phyloP scores from a whole-genome alignment of 2,329 filamentous ascomycete species.

The Phaeosphaeriaceae sp. region DNA sequence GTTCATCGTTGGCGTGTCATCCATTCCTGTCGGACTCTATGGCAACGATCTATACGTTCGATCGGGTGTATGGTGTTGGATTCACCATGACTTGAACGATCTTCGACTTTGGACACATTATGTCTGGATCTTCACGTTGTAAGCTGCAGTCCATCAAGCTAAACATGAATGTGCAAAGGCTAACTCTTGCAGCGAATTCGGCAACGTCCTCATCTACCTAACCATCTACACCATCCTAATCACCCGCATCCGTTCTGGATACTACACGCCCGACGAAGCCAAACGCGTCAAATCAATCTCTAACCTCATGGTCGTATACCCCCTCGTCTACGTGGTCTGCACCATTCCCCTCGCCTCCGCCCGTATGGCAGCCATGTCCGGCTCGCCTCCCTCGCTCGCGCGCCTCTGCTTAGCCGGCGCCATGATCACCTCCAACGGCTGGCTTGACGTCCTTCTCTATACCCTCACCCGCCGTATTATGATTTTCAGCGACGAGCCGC shows the following conservation, averaged over 20 bases:
- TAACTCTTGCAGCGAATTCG: conserved; percentile 50
- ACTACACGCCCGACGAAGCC: conserved; percentile 44
- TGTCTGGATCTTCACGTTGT: conserved; percentile 67
- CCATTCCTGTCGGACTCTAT: conserved; percentile 58
- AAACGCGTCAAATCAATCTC: conserved; percentile 51
- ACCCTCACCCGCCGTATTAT: conserved; percentile 64
- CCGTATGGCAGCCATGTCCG: conserved; percentile 68
- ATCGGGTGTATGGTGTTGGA: conserved; percentile 73
- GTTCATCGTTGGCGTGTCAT: conserved; percentile 65
- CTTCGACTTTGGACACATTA: conserved; percentile 69
- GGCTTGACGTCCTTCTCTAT: conserved; percentile 66
- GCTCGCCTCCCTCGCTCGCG: conserved; percentile 52
- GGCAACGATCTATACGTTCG: conserved; percentile 64
- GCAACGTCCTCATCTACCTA: conserved; percentile 59
- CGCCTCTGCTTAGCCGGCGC: conserved; percentile 62
- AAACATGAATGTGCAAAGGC: neutral
- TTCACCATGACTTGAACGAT: conserved; percentile 61
- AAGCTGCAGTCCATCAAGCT: conserved; percentile 1
- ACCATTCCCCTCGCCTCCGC: conserved; percentile 71
- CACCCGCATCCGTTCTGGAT: conserved; percentile 45
- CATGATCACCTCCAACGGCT: conserved; percentile 65
- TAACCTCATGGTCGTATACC: conserved; percentile 71
- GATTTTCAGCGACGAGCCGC: conserved; percentile 58
- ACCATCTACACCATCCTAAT: conserved; percentile 50
- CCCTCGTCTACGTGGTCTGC: conserved; percentile 72